Evolutionary conservation across 306 rosid species (phyloP).

Genomic region (Casuarina equisetifolia): DNA sequence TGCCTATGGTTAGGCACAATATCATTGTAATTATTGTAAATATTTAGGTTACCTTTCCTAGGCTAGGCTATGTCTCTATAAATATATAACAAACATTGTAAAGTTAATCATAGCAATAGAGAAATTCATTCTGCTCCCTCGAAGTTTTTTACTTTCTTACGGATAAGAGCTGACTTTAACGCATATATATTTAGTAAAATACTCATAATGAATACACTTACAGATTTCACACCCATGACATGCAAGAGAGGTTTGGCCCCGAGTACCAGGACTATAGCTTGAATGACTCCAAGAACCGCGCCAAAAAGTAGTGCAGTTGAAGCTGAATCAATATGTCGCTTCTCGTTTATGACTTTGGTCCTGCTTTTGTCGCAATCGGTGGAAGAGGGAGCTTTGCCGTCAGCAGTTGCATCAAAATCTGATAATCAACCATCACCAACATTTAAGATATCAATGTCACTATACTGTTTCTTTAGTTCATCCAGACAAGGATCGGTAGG

Average conservation of each 20-base stretch:
- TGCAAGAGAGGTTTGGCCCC: conserved; percentile 70
- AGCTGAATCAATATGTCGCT: conserved; percentile 76
- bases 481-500: no score
- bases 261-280: conserved; percentile 66
- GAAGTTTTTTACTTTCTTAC: no score
- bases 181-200: no score
- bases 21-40: no score
- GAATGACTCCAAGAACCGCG: conserved; percentile 69
- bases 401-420: conserved; percentile 33
- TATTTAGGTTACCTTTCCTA: no score
- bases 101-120: no score
- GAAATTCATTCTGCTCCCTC: no score
- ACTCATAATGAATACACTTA: conserved; percentile 36
- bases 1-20: no score
- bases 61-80: no score
- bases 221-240: conserved; percentile 83
- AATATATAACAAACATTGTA: no score
- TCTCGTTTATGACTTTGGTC: conserved; percentile 42
- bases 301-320: conserved; percentile 95
- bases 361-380: conserved; percentile 23
- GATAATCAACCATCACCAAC: conserved; percentile 13
- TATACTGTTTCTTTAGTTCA: neutral
- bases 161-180: no score
- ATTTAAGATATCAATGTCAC: conserved; percentile 6
- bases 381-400: conserved; percentile 27